Conservation (phyloP, 2,329 filamentous ascomycete genomes). For the Pseudogymnoascus sp. region DNA sequence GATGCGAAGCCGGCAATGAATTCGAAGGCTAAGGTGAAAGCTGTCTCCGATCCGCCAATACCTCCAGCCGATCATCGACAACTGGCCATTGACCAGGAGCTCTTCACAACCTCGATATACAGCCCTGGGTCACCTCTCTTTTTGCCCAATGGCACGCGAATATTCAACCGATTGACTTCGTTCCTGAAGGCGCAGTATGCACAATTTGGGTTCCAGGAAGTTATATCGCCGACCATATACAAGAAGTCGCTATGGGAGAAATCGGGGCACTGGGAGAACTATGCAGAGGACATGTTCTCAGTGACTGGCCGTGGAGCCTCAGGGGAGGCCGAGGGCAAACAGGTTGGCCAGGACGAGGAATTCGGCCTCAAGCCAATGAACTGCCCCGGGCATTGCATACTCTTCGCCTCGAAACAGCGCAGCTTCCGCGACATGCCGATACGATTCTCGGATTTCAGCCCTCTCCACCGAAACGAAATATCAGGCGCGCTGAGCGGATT, state of each 20-base stretch:
- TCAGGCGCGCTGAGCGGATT: constrained; percentile 74
- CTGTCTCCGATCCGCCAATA: constrained; percentile 12
- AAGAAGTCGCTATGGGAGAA: constrained; percentile 80
- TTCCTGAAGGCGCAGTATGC: constrained; percentile 80
- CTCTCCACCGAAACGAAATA: constrained; percentile 78
- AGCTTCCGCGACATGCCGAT: constrained; percentile 77
- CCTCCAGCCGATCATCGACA: constrained; percentile 46
- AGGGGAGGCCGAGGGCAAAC: constrained; percentile 29
- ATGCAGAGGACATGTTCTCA: constrained; percentile 86
- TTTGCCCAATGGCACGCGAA: constrained; percentile 68
- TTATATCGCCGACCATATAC: constrained; percentile 84
- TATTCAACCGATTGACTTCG: constrained; percentile 75
- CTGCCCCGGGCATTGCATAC: constrained; percentile 78
- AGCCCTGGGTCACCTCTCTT: constrained; percentile 83
- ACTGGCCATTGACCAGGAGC: constrained; percentile 56
- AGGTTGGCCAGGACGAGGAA: constrained; percentile 52
- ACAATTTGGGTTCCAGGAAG: constrained; percentile 78
- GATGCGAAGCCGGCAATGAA: constrained; percentile 13
- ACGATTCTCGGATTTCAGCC: constrained; percentile 79
- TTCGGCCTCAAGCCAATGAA: constrained; percentile 92
- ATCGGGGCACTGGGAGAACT: constrained; percentile 82
- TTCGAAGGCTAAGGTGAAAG: constrained; percentile 10
- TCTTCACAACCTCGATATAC: constrained; percentile 71
- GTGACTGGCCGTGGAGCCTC: constrained; percentile 45
- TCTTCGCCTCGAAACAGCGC: constrained; percentile 65